Percentiles rank a stretch among this genome's conserved stretches.
phyloP scores from a whole-genome alignment of 1,284 basidiomycete genomes.

The Caloboletus firmus region DNA sequence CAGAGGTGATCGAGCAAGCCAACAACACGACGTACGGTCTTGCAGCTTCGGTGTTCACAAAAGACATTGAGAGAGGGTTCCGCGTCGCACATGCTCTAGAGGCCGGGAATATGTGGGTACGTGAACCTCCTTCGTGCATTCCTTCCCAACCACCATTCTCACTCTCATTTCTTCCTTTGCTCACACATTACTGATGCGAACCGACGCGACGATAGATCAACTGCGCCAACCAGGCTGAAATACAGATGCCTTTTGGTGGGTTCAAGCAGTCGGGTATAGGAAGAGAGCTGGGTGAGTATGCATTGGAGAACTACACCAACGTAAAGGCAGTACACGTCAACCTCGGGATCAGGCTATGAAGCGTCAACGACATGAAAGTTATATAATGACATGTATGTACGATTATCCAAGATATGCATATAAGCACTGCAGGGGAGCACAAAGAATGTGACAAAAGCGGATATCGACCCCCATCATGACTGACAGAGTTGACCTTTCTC shows the following conservation, averaged over 20 bases:
- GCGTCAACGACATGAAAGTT: background rate
- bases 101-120: slow-evolving; percentile 71
- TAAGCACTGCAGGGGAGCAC: background rate
- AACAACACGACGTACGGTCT: slow-evolving; percentile 79
- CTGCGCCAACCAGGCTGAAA: slow-evolving; percentile 59
- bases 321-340: slow-evolving; percentile 72
- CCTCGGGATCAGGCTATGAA: slow-evolving; percentile 35
- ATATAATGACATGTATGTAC: background rate
- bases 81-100: slow-evolving; percentile 68
- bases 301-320: slow-evolving; percentile 63
- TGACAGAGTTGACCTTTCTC: no score
- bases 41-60: slow-evolving; percentile 74
- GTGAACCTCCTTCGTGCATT: slow-evolving; percentile 7
- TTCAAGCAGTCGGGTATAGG: slow-evolving; percentile 82
- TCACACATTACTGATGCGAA: background rate
- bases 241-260: slow-evolving; percentile 74
- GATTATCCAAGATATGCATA: background rate
- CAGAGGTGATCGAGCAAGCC: slow-evolving; percentile 60
- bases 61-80: slow-evolving; percentile 68
- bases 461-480: no score
- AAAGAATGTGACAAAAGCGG: background rate
- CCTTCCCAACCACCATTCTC: background rate
- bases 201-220: slow-evolving; percentile 50
- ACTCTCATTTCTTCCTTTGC: background rate
- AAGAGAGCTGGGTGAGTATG: slow-evolving; percentile 74